phyloP scores from a whole-genome alignment of 2,329 filamentous ascomycete species.

The Colletotrichum theobromicola region DNA sequence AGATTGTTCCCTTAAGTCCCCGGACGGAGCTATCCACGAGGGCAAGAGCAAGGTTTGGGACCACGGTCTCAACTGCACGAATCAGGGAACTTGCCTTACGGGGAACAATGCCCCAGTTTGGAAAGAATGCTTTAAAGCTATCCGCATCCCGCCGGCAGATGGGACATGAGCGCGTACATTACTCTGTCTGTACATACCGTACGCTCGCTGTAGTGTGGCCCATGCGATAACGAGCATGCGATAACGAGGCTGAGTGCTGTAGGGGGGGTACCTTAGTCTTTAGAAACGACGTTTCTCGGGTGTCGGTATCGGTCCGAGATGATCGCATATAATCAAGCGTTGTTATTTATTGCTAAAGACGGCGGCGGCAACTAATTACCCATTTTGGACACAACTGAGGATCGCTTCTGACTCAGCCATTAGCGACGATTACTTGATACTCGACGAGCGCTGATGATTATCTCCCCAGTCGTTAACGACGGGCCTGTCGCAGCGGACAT shows the following conservation, averaged over 20 bases:
- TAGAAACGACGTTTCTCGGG: not conserved
- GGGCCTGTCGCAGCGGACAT: not conserved
- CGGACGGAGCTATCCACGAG: not conserved
- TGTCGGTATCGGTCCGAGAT: not conserved
- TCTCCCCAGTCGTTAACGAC: not conserved
- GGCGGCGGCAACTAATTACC: not conserved
- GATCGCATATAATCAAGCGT: not conserved
- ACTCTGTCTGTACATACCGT: not conserved
- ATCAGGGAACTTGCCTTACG: conserved; percentile 3
- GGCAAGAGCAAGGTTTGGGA: not conserved
- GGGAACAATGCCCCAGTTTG: not conserved
- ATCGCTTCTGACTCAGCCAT: not conserved
- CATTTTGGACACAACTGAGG: not conserved
- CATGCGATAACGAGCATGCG: not conserved
- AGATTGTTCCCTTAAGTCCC: not conserved
- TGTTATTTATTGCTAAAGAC: not conserved
- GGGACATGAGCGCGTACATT: not conserved
- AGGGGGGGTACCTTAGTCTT: not conserved
- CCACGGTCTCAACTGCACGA: not conserved
- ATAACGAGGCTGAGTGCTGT: not conserved
- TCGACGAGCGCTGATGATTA: not conserved
- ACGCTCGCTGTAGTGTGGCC: not conserved
- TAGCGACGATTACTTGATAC: not conserved
- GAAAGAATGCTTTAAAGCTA: not conserved
- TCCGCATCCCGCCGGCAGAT: not conserved